Evolutionary conservation across 495 filamentous ascomycete genomes (phyloP).

Genomic region (Chaetomium fimeti): DNA sequence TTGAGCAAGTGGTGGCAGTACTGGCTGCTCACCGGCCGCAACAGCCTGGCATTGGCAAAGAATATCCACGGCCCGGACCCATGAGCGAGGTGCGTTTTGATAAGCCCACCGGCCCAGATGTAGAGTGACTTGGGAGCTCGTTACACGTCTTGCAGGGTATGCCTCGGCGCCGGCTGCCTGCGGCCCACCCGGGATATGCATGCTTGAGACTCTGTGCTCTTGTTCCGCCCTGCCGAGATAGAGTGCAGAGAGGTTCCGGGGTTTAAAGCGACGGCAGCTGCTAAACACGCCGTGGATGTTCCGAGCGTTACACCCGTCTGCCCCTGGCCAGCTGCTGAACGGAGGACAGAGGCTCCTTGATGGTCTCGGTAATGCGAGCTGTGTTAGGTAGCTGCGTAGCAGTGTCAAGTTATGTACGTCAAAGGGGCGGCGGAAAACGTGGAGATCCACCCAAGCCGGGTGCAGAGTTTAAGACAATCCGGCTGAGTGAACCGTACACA

Average conservation of each 20-base stretch:
- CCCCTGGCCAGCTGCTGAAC: constrained; percentile 1
- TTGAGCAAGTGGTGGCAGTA: not conserved
- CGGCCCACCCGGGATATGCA: constrained; percentile 24
- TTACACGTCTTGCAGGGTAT: constrained; percentile 13
- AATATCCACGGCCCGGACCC: constrained; percentile 14
- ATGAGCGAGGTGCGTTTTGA: constrained; percentile 13
- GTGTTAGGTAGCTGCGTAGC: constrained; percentile 23
- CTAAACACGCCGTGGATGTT: constrained; percentile 15
- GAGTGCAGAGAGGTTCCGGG: constrained; percentile 23
- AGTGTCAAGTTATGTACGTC: constrained; percentile 31
- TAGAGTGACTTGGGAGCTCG: constrained; percentile 2
- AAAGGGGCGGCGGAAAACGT: constrained; percentile 25
- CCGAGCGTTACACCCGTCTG: constrained; percentile 14
- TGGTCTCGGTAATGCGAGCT: constrained; percentile 19
- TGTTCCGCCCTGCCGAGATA: constrained; percentile 24
- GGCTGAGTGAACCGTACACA: constrained; percentile 21
- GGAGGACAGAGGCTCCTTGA: constrained; percentile 1
- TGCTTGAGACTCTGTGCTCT: constrained; percentile 24
- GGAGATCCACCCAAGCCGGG: constrained; percentile 18
- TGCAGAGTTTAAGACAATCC: constrained; percentile 21
- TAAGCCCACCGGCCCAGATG: not conserved
- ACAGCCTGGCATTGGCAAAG: not conserved
- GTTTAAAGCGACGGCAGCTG: constrained; percentile 22
- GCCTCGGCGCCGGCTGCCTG: constrained; percentile 22
- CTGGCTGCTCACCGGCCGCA: not conserved